Evolutionary conservation across 75 land plant species (phyloP).

Genomic region (Selaginella moellendorffii): DNA sequence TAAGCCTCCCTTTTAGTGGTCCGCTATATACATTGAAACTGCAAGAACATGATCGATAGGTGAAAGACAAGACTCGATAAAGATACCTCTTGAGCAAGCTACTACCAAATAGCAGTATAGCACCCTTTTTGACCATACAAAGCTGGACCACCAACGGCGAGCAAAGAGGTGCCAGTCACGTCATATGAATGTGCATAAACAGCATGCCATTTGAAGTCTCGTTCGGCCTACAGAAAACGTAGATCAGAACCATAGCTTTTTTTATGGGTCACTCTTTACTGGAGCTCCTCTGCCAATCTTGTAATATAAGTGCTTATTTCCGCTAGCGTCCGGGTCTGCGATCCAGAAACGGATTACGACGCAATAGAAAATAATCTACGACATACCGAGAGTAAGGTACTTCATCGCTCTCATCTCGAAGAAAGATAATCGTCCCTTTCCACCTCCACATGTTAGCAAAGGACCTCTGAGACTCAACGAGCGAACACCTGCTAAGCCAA

Average conservation of each 20-base stretch:
- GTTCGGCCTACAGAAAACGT: neutral
- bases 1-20: too few species aligned
- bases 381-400: neutral
- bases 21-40: too few species aligned
- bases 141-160: conserved; percentile 3
- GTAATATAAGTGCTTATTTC: neutral
- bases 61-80: too few species aligned
- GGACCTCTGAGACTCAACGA: neutral
- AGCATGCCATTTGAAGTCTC: neutral
- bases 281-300: neutral
- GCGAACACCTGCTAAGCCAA: neutral
- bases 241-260: too few species aligned
- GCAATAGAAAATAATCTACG: too few species aligned
- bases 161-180: conserved; percentile 5
- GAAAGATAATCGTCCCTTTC: neutral
- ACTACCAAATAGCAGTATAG: conserved; percentile 1
- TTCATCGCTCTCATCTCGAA: neutral
- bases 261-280: neutral
- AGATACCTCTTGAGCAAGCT: too few species aligned
- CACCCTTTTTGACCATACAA: conserved; percentile 2
- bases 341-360: too few species aligned
- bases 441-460: neutral
- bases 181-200: conserved; percentile 4
- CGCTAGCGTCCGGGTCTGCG: neutral
- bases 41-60: too few species aligned